Base-by-base conservation (phyloP, 345 rosid species). In the Ceriops decandra region DNA sequence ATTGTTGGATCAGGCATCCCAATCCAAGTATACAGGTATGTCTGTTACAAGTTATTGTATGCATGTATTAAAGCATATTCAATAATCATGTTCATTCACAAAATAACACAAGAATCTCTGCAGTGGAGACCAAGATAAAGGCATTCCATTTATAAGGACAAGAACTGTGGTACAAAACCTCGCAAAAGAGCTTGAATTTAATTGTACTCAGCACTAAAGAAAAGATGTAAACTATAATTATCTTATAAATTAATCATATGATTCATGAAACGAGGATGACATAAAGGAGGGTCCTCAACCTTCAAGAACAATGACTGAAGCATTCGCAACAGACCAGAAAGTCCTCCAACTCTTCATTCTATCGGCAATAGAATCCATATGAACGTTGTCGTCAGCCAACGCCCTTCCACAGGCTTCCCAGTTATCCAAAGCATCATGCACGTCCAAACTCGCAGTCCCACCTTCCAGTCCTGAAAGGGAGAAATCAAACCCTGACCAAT, bases 71-170 rank as follows among this genome's bases (percentile, higher is more conserved):
- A 38, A 38, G 49, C 19, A 42, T 13, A 42, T 42, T 42, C 13
- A 42, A 13, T 15, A 13, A 42, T 15, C 5, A 13, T 13, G 19
- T 42, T 15, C 15, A 5, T 42, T 11, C 49, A 42, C 49, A 11
- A 42, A 11, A 42, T 42, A 42, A 42, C 49, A 42, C 17, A 13
- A 13, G 17, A 42, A 42, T 11, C 49, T 19, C 38, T 16, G 19
- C 76, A 67, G 77, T 57, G 77, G 77, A 27, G 77, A 74, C 68
- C 72, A 68, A 68, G 77, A 74, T 57, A 21, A 69, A 17, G 72
- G 24, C 0, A 33, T 62, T 57, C 68, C 77, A 74, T 63, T 68
- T 46, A 62, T 20, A 4, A 61, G 68, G 38, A 27, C 68, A 21
- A 63, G 77, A 24, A 6, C 5, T 26, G 42, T 56, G 57, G 53